Base-by-base conservation (phyloP, 2,329 filamentous ascomycete genomes). In the Fusarium buxicola region DNA sequence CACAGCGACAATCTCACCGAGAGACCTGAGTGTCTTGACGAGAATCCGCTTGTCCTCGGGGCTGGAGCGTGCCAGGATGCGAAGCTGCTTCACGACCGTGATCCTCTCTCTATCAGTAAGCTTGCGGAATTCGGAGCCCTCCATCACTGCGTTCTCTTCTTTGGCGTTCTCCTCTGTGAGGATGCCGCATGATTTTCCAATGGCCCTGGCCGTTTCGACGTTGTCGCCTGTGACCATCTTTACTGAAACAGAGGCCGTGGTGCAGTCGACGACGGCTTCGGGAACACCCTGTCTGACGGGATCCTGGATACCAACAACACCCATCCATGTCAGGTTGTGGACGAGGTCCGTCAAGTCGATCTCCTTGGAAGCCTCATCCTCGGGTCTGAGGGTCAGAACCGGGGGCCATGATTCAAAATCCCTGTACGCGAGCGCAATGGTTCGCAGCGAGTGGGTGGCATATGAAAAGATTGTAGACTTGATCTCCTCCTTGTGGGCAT, bases 321-420 rank as follows among this genome's bases (percentile, higher is more conserved):
- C 78, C 36, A 81, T 69, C 57, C 80, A 80, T 11, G 78, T 76
- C 39, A 80, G 65, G 36, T 64, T 67, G 2, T 60, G 53, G 7
- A 84, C 78, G 34, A 87, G 81, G 4, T 84, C 72, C 8, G 84
- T 88, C 47, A 88, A 81, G 30, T 80, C 83, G 8, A 73, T 47
- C 3, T 63, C 59, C 11, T 35, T 45, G 10, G 48, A 68, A 4
- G 90, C 86, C 55, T 90, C 90, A 8, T 71, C 69, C 16, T 87
- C 83, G 50, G 91, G 89, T 5, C 84, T 76, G n/a, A 67, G 61
- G 6, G 82, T 87, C 24, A 84, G 78, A 55, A 89, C 86, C 11
- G 82, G 89, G 15, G 90, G 90, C 90, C 90, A 92, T 48, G 77
- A 79, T 35, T 87, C 82, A 59, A 90, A 92, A 64, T 93, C 91